Conservation (phyloP, 2,329 filamentous ascomycete species). For the Penicillium sp. region DNA sequence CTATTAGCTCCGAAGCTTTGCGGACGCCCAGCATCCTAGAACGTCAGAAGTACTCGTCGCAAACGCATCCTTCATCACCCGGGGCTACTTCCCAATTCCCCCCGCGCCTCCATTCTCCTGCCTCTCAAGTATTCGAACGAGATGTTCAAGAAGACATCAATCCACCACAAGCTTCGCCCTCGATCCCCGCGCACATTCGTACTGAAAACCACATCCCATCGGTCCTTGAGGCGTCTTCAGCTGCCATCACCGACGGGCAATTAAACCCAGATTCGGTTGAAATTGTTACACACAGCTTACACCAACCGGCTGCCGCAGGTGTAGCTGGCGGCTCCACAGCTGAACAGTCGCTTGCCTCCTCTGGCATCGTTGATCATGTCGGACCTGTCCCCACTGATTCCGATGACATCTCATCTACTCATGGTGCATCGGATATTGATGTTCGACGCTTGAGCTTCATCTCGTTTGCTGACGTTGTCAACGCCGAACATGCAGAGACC, state of each 20-base stretch:
- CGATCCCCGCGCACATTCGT: slow-evolving; percentile 89
- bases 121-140: slow-evolving; percentile 83
- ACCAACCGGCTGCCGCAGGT: slow-evolving; percentile 70
- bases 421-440: slow-evolving; percentile 74
- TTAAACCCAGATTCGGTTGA: slow-evolving; percentile 86
- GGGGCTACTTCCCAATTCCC: slow-evolving; percentile 61
- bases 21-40: slow-evolving; percentile 17
- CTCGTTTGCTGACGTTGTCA: slow-evolving; percentile 92
- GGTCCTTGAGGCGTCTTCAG: slow-evolving; percentile 83
- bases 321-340: slow-evolving; percentile 50
- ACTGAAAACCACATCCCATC: slow-evolving; percentile 92
- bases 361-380: slow-evolving; percentile 53
- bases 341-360: slow-evolving; percentile 35
- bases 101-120: slow-evolving; percentile 71
- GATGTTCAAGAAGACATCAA: slow-evolving; percentile 77
- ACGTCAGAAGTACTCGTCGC: slow-evolving; percentile 25
- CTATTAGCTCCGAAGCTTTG: slow-evolving; percentile 23
- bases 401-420: slow-evolving; percentile 68
- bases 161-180: slow-evolving; percentile 67
- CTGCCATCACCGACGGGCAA: slow-evolving; percentile 81
- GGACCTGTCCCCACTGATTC: slow-evolving; percentile 37
- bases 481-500: slow-evolving; percentile 56
- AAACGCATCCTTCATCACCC: slow-evolving; percentile 58
- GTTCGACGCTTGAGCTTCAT: slow-evolving; percentile 87
- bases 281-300: slow-evolving; percentile 80